Evolutionary conservation across 2,329 filamentous ascomycete genomes (phyloP).

Genomic region (Fusarium globosum): DNA sequence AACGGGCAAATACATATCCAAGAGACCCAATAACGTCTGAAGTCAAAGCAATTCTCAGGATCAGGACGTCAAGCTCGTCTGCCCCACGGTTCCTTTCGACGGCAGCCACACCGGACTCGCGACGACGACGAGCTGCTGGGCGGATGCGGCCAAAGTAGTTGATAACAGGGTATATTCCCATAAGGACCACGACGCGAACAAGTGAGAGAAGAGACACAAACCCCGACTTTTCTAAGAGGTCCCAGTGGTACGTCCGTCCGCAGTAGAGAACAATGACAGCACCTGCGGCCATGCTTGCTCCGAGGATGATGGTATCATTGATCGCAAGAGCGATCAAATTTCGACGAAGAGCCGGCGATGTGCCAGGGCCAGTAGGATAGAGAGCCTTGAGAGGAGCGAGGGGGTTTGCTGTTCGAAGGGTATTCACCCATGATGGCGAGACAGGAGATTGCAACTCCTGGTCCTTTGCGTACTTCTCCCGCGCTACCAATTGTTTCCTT

Average conservation of each 20-base stretch:
- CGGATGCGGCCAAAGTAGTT: constrained; percentile 78
- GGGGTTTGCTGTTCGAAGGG: constrained; percentile 68
- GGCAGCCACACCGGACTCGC: constrained; percentile 50
- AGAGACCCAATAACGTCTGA: constrained; percentile 81
- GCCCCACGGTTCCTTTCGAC: constrained; percentile 72
- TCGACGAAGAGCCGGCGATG: constrained; percentile 69
- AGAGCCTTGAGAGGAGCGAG: constrained; percentile 82
- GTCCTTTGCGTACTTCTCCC: constrained; percentile 70
- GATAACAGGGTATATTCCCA: constrained; percentile 79
- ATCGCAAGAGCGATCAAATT: constrained; percentile 86
- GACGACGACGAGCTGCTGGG: constrained; percentile 56
- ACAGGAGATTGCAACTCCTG: constrained; percentile 51
- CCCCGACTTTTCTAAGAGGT: constrained; percentile 79
- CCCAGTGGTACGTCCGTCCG: constrained; percentile 84
- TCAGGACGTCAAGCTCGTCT: constrained; percentile 79
- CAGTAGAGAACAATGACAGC: constrained; percentile 88
- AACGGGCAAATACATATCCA: constrained; percentile 77
- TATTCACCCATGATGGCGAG: constrained; percentile 45
- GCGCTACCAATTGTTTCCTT: constrained; percentile 75
- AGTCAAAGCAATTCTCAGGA: constrained; percentile 79
- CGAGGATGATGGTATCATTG: constrained; percentile 85
- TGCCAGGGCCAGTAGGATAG: constrained; percentile 75
- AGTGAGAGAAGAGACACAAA: constrained; percentile 86
- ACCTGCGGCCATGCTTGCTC: constrained; percentile 82
- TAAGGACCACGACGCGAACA: constrained; percentile 78